Percentiles rank a stretch among this genome's conserved stretches.
Conservation (phyloP, 2,329 filamentous ascomycete species). For the Penicillium sp. region DNA sequence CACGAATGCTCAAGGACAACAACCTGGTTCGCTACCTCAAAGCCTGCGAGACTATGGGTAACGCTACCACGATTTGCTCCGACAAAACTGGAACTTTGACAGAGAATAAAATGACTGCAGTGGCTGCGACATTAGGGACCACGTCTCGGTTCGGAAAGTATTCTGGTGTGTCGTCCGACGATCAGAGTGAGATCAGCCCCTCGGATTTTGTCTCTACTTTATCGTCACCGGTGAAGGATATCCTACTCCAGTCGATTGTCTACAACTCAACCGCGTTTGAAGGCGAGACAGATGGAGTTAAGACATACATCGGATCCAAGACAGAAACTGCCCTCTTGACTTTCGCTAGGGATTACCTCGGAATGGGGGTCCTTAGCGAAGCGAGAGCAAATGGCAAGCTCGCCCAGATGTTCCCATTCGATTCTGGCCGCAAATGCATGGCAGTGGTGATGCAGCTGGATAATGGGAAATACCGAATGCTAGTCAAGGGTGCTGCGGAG, state of each 20-base stretch:
- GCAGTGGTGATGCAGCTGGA: constrained; percentile 52
- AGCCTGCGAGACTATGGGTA: constrained; percentile 57
- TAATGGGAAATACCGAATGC: constrained; percentile 49
- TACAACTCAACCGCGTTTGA: constrained; percentile 65
- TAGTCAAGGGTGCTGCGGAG: constrained; percentile 48
- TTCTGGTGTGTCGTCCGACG: constrained; percentile 22
- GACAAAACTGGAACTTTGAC: constrained; percentile 61
- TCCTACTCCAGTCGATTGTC: constrained; percentile 56
- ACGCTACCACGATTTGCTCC: constrained; percentile 56
- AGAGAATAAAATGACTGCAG: constrained; percentile 55
- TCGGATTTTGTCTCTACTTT: constrained; percentile 49
- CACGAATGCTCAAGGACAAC: constrained; percentile 55
- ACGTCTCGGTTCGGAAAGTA: constrained; percentile 39
- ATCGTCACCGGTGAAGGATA: constrained; percentile 44
- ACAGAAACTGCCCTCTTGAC: constrained; percentile 67
- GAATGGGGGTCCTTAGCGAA: constrained; percentile 53
- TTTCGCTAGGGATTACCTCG: constrained; percentile 59
- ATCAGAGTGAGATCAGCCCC: constrained; percentile 43
- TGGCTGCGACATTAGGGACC: constrained; percentile 49
- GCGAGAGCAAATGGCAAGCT: constrained; percentile 56
- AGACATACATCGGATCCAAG: constrained; percentile 63
- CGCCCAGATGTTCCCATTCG: constrained; percentile 49
- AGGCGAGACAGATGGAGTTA: constrained; percentile 51
- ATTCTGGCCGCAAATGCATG: constrained; percentile 62
- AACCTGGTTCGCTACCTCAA: constrained; percentile 53